phyloP scores from a whole-genome alignment of 352 stramenopile genomes.

The Discostella stelligera region DNA sequence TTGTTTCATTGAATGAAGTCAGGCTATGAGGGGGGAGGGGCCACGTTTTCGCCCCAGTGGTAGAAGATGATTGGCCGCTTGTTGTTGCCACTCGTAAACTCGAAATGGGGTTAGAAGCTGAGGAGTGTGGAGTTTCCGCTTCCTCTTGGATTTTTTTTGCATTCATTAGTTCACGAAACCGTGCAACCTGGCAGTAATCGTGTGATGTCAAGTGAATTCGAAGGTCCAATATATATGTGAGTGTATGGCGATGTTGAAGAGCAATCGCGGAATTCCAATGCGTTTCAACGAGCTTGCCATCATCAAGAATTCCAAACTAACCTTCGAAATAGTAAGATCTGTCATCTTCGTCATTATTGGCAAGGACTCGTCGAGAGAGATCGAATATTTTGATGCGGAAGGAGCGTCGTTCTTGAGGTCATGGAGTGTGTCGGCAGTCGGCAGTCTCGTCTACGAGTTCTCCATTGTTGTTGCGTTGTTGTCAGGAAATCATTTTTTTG shows the following conservation, averaged over 20 bases:
- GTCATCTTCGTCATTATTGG: background rate
- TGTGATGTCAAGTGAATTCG: background rate
- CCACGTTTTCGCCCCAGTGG: background rate
- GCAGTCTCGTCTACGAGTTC: no score
- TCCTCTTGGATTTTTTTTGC: constrained; percentile 32
- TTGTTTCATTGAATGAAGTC: background rate
- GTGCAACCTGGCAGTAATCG: constrained; percentile 20
- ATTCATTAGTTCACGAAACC: constrained; percentile 48
- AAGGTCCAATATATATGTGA: background rate
- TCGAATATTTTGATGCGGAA: background rate
- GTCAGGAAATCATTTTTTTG: no score
- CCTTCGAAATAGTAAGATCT: background rate
- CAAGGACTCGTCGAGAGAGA: background rate
- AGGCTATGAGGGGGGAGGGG: background rate
- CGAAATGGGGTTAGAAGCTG: background rate
- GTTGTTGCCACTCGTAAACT: background rate
- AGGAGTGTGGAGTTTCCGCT: background rate
- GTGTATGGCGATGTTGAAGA: background rate
- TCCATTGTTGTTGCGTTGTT: no score
- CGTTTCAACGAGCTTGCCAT: background rate
- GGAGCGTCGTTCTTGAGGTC: background rate
- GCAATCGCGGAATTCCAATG: background rate
- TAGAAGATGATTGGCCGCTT: background rate
- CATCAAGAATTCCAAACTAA: background rate
- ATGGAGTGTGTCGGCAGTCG: background rate